Evolutionary conservation across 2,329 filamentous ascomycete species (phyloP), one percentile per base, ranked within the genome.

Genomic region (Whalleya microplaca): DNA sequence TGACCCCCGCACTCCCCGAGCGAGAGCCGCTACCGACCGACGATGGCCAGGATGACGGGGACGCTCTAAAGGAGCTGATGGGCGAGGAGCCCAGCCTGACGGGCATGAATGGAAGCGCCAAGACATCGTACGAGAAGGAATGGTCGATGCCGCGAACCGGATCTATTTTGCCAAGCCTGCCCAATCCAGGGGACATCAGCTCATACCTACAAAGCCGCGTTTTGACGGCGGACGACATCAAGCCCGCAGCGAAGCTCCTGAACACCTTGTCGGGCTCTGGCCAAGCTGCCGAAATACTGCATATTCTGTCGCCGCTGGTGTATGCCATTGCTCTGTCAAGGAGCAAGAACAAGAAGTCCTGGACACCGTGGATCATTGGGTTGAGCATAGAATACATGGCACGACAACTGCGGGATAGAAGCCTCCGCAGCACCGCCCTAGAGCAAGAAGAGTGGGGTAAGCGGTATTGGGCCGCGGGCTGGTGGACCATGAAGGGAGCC

Each of bases 71-170:
- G 49, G 70, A 72, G 50, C 51, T 72, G 43, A 71, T 71, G 69
- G 69, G 70, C 48, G 71, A 77, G 8, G 75, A 77, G 6, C 66
- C 69, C 3, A 69, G 69, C 48, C 61, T 68, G 14, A 67, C 69
- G 23, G 77, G 78, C 52, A 67, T 77, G 42, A 73, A 78, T 65
- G 76, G 78, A 29, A 76, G 77, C 55, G 69, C 76, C 62, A 65
- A 78, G 67, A 67, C 89, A 78, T 84, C 77, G 4, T 76, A 82
- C 59, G 77, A 80, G 53, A 81, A 79, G 61, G 87, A 86, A 63
- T 98, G 94, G 90, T 84, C 83, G 14, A 98, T 99, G 94, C 94
- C 94, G n/a, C 83, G 95, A 56, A 99, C 95, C 0, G 92, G 92
- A 37, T 82, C 96, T 66, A 90, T 86, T 21, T 82, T 99, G 45